Percentiles rank a stretch among this genome's conserved stretches.
Conservation (phyloP, 345 rosid genomes). For the Abelmoschus esculentus region DNA sequence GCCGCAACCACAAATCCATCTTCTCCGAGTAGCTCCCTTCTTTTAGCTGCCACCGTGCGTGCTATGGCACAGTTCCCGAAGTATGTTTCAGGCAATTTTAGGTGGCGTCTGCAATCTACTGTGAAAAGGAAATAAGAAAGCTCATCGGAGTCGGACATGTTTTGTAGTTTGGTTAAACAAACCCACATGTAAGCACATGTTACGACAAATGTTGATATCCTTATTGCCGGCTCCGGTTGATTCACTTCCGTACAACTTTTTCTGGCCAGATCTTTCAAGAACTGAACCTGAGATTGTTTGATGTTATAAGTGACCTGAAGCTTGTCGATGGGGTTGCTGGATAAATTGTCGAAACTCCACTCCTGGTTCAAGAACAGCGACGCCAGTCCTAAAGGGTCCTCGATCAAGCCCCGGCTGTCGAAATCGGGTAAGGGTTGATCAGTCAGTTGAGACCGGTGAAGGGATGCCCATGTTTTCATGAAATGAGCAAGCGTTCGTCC, state of each 20-base stretch:
- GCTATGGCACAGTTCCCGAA: slow-evolving; percentile 29
- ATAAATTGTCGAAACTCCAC: neutral
- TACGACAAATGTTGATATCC: slow-evolving; percentile 3
- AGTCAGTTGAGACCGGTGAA: neutral
- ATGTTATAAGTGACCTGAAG: slow-evolving; percentile 23
- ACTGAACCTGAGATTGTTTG: slow-evolving; percentile 16
- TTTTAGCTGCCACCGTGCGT: neutral
- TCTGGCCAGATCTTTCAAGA: slow-evolving; percentile 18
- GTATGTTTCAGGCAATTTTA: slow-evolving; percentile 14
- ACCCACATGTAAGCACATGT: slow-evolving; percentile 7
- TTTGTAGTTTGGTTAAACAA: neutral
- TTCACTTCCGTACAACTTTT: neutral
- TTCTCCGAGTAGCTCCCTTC: slow-evolving; percentile 1
- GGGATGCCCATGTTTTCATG: slow-evolving; percentile 29
- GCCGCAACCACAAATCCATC: slow-evolving; percentile 31
- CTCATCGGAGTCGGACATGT: neutral
- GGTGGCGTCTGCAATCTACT: neutral
- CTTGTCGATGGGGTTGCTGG: neutral
- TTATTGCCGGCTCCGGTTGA: neutral
- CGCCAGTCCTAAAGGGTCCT: slow-evolving; percentile 20
- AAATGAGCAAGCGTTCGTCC: slow-evolving; percentile 30
- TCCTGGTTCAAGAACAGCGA: slow-evolving; percentile 12
- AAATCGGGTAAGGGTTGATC: neutral
- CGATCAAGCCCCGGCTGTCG: slow-evolving; percentile 24
- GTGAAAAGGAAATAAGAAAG: neutral